phyloP scores from a whole-genome alignment of 495 filamentous ascomycete genomes.

The Penicillium diatomitis region DNA sequence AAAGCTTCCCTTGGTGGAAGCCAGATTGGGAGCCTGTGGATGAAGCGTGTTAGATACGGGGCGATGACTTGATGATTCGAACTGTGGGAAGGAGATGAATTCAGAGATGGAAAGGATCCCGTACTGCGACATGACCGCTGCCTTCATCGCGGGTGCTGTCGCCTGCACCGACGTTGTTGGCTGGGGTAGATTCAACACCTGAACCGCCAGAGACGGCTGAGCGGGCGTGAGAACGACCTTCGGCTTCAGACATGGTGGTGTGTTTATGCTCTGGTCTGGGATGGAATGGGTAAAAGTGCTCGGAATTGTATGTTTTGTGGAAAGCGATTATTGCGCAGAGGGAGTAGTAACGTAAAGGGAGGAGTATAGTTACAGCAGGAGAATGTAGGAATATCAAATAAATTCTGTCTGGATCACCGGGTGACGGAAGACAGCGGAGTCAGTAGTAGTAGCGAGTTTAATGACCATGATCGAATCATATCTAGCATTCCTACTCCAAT shows the following conservation, averaged over 20 bases:
- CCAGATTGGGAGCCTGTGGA: conserved; percentile 15
- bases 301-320: no score
- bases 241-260: conserved; percentile 8
- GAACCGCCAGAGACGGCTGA: conserved; percentile 19
- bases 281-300: no score
- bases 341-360: no score
- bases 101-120: background rate
- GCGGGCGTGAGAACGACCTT: background rate
- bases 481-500: background rate
- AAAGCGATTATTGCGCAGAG: no score
- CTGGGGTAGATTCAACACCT: conserved; percentile 22
- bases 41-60: no score
- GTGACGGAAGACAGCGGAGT: no score
- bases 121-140: conserved; percentile 20
- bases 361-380: no score
- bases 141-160: conserved; percentile 5
- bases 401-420: no score
- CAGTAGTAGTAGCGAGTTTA: background rate
- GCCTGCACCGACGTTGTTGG: conserved; percentile 22
- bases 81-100: no score
- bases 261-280: background rate
- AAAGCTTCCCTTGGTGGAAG: conserved; percentile 21
- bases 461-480: background rate
- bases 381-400: no score
- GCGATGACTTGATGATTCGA: no score